phyloP scores from a whole-genome alignment of 1,284 basidiomycete genomes.

The Irpex rosettiformis region DNA sequence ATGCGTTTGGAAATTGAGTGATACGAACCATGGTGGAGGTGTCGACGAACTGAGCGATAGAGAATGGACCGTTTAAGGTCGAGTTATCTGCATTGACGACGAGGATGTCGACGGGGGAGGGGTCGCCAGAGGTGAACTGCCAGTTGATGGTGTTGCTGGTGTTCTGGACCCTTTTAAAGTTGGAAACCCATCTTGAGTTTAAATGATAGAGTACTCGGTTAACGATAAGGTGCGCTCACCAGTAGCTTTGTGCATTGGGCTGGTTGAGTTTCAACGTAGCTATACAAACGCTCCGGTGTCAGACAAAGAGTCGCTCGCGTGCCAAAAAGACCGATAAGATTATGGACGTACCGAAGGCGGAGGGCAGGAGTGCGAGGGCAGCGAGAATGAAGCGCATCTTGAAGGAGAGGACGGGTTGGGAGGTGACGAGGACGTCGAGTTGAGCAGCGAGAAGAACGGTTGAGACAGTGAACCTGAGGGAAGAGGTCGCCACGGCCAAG shows the following conservation, averaged over 20 bases:
- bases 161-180: constrained; percentile 32
- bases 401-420: not conserved
- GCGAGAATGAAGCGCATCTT: constrained; percentile 22
- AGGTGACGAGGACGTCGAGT: not conserved
- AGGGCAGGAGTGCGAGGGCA: constrained; percentile 29
- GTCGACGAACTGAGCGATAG: constrained; percentile 32
- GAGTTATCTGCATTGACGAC: constrained; percentile 31
- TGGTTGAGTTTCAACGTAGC: constrained; percentile 30
- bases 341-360: constrained; percentile 27
- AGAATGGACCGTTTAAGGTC: constrained; percentile 36
- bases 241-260: constrained; percentile 31
- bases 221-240: constrained; percentile 23
- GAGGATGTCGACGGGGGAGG: constrained; percentile 31
- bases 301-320: constrained; percentile 1
- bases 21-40: constrained; percentile 26
- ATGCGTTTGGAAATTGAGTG: not conserved
- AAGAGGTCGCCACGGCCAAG: not conserved
- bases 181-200: not conserved
- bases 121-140: constrained; percentile 32
- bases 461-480: not conserved
- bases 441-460: not conserved
- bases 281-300: constrained; percentile 7
- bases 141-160: constrained; percentile 35
- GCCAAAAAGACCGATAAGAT: not conserved
- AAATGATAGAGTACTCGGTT: not conserved